Conservation (phyloP, 2,329 filamentous ascomycete genomes). For the Ascochyta clinopodiicola region DNA sequence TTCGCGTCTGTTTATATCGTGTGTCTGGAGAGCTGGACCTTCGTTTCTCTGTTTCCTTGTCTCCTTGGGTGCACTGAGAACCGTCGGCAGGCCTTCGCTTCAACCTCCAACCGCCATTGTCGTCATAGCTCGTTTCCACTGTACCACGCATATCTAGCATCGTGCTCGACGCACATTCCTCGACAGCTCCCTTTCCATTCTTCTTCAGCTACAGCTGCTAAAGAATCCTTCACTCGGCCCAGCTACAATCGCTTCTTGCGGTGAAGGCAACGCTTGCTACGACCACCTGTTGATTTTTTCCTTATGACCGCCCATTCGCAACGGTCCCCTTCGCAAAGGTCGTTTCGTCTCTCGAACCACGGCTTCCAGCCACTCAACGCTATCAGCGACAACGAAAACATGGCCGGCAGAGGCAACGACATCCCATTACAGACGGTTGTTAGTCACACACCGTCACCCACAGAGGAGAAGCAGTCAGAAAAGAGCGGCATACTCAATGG, state of each 20-base stretch:
- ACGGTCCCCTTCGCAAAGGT: conserved; percentile 41
- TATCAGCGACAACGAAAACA: conserved; percentile 39
- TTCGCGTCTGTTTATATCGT: conserved; percentile 22
- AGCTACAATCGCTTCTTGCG: conserved; percentile 15
- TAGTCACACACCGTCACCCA: conserved; percentile 53
- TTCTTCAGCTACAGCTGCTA: conserved; percentile 7
- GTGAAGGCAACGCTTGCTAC: conserved; percentile 23
- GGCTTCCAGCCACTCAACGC: conserved; percentile 46
- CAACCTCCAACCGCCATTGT: conserved; percentile 27
- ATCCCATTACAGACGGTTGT: conserved; percentile 66
- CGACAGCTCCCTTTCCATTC: conserved; percentile 22
- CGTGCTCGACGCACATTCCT: conserved; percentile 47
- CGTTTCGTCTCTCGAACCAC: conserved; percentile 44
- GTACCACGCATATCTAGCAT: conserved; percentile 21
- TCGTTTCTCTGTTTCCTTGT: conserved; percentile 31
- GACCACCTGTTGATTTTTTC: conserved; percentile 15
- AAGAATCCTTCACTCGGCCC: conserved; percentile 10
- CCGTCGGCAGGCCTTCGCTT: conserved; percentile 42
- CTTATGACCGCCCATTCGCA: conserved; percentile 28
- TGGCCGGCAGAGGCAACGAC: conserved; percentile 60
- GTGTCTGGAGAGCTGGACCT: conserved; percentile 28
- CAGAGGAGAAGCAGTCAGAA: conserved; percentile 45
- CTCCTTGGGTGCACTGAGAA: conserved; percentile 17
- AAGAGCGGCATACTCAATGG: conserved; percentile 50
- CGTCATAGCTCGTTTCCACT: conserved; percentile 23